Evolutionary conservation across 306 rosid species (phyloP).

Genomic region (Ormosia semicastrata): DNA sequence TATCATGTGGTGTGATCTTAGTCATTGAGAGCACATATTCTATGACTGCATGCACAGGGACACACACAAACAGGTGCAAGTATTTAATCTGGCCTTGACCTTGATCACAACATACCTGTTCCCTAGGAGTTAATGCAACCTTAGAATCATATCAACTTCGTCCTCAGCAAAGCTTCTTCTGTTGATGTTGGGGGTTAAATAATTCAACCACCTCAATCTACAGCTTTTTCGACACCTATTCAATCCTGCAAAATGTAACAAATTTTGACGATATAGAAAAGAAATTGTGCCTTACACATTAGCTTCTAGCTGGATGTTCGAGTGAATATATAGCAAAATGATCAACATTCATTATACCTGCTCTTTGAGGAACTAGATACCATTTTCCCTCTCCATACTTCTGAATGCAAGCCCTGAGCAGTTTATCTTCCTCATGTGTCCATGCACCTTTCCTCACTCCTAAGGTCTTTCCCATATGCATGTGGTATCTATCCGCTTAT

Average conservation of each 20-base stretch:
- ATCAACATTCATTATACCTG: not conserved
- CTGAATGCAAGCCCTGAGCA: not conserved
- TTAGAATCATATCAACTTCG: constrained; percentile 34
- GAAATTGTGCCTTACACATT: not conserved
- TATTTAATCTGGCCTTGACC: not conserved
- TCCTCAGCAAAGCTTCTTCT: constrained; percentile 27
- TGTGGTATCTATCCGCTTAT: not conserved
- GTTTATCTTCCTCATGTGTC: constrained; percentile 11
- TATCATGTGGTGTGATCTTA: too few relatives aligned
- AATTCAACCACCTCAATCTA: constrained; percentile 43
- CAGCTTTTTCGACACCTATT: constrained; percentile 49
- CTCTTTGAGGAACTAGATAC: constrained; percentile 1
- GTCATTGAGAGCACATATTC: too few relatives aligned
- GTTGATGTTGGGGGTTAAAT: constrained; percentile 41
- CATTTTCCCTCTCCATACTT: constrained; percentile 16
- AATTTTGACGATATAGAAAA: not conserved
- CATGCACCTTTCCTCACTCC: constrained; percentile 8
- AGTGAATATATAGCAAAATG: not conserved
- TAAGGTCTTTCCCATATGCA: not conserved
- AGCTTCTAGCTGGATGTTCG: too few relatives aligned
- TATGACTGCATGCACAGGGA: not conserved
- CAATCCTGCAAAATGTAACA: constrained; percentile 13
- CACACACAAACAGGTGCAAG: not conserved
- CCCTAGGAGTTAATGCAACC: constrained; percentile 41
- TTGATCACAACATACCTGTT: constrained; percentile 14